Conservation (phyloP, 2,329 filamentous ascomycete species). For the Clonostachys byssicola region DNA sequence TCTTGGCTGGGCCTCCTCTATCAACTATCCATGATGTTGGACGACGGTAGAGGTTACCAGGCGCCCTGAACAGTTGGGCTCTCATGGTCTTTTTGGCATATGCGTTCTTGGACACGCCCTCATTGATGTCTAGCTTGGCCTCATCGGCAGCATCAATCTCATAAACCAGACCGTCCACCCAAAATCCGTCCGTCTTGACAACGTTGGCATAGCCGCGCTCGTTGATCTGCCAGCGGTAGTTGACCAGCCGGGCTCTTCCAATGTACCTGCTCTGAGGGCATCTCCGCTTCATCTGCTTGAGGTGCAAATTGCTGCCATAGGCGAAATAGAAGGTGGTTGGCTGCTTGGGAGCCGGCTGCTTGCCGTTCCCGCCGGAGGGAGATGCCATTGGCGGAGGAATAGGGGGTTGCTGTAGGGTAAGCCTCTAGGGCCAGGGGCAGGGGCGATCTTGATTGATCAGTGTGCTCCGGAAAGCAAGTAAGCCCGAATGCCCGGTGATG, state of each 20-base stretch:
- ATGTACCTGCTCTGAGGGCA: slow-evolving; percentile 34
- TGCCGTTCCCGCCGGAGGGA: neutral
- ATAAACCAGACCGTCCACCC: slow-evolving; percentile 36
- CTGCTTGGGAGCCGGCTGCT: slow-evolving; percentile 6
- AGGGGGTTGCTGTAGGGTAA: neutral
- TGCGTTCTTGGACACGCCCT: slow-evolving; percentile 31
- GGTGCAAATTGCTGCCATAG: slow-evolving; percentile 39
- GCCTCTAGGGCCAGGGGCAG: neutral
- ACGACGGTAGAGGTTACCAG: slow-evolving; percentile 24
- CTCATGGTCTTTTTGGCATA: slow-evolving; percentile 28
- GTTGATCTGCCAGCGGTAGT: slow-evolving; percentile 41
- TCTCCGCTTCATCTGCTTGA: slow-evolving; percentile 36
- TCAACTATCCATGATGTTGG: slow-evolving; percentile 29
- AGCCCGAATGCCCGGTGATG: neutral
- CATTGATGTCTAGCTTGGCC: slow-evolving; percentile 28
- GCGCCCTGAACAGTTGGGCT: slow-evolving; percentile 24
- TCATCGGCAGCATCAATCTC: slow-evolving; percentile 30
- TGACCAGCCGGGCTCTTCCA: slow-evolving; percentile 28
- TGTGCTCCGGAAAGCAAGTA: neutral
- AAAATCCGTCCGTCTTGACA: slow-evolving; percentile 20
- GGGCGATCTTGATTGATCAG: neutral
- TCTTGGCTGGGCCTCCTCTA: slow-evolving; percentile 22
- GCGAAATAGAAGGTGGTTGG: slow-evolving; percentile 35
- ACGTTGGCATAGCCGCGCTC: slow-evolving; percentile 41
- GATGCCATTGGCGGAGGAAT: neutral